Evolutionary conservation across 202 grass and related monocot species (phyloP).

Genomic region (Panicum hallii): DNA sequence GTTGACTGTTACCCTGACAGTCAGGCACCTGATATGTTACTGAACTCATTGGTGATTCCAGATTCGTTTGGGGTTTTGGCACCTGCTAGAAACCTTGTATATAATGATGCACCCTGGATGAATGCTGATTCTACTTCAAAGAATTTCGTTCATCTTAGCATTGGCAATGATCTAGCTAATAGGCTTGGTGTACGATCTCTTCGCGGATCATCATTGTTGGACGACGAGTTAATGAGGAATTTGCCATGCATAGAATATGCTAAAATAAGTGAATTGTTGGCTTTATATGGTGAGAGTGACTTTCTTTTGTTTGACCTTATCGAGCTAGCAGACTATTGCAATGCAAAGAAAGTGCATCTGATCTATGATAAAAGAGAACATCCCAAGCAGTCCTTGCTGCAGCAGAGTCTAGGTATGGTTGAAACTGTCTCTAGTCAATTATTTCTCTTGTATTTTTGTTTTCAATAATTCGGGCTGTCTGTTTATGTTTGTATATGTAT

Average conservation of each 20-base stretch:
- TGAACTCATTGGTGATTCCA: constrained; percentile 82
- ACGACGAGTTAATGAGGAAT: constrained; percentile 90
- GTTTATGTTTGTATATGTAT: constrained; percentile 17
- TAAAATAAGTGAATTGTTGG: constrained; percentile 87
- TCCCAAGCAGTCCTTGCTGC: constrained; percentile 87
- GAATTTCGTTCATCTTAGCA: constrained; percentile 80
- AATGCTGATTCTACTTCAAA: constrained; percentile 62
- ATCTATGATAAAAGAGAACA: constrained; percentile 98
- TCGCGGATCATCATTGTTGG: constrained; percentile 80
- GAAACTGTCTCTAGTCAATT: constrained; percentile 41
- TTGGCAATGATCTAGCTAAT: constrained; percentile 89
- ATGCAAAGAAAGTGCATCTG: constrained; percentile 89
- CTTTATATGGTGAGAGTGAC: constrained; percentile 88
- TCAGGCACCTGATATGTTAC: constrained; percentile 65
- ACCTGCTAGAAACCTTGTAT: constrained; percentile 84
- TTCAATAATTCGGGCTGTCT: not conserved
- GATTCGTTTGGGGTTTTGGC: constrained; percentile 78
- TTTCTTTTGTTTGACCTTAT: constrained; percentile 94
- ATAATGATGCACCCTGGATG: constrained; percentile 98
- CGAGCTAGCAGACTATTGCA: constrained; percentile 95
- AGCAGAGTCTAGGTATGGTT: constrained; percentile 89
- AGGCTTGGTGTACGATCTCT: constrained; percentile 87
- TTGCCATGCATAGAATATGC: constrained; percentile 90
- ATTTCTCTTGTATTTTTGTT: constrained; percentile 24
- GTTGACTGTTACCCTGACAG: constrained; percentile 74